phyloP scores from a whole-genome alignment of 371 early-diverging fungal genomes.

The Mortierella sp. region DNA sequence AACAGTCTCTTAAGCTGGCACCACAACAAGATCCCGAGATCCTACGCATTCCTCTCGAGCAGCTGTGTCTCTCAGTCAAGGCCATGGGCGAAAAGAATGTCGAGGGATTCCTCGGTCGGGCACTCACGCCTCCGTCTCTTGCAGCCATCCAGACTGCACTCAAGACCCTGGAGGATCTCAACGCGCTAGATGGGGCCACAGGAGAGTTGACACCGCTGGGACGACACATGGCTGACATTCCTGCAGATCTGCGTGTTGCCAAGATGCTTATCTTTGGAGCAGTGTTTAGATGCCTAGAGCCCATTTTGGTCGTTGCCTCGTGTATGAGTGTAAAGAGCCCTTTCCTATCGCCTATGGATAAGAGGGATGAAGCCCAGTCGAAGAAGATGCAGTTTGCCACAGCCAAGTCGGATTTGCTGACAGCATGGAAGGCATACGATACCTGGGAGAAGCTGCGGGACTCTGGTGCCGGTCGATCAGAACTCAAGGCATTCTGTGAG shows the following conservation, averaged over 20 bases:
- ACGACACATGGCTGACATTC: conserved; percentile 86
- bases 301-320: conserved; percentile 85
- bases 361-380: conserved; percentile 70
- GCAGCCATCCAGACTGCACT: conserved; percentile 73
- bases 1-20: conserved; percentile 64
- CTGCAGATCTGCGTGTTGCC: conserved; percentile 90
- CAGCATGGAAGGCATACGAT: conserved; percentile 75
- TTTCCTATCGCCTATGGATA: conserved; percentile 74
- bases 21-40: conserved; percentile 83
- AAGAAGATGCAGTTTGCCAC: conserved; percentile 65
- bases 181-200: conserved; percentile 64
- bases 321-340: conserved; percentile 79
- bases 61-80: conserved; percentile 85
- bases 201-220: conserved; percentile 89
- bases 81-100: conserved; percentile 74
- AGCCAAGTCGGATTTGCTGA: conserved; percentile 76
- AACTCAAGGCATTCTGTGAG: conserved; percentile 63
- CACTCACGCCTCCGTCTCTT: conserved; percentile 81
- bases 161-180: conserved; percentile 64
- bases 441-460: conserved; percentile 64
- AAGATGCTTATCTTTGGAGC: conserved; percentile 89
- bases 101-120: conserved; percentile 66
- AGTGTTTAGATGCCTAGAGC: conserved; percentile 85
- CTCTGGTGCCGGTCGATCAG: conserved; percentile 48
- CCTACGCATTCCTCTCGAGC: conserved; percentile 82